These are phyloP conservation scores for Venturia asperata DNA, from an alignment of 2,329 filamentous ascomycete genomes.

Conservation along the genomic window DNA sequence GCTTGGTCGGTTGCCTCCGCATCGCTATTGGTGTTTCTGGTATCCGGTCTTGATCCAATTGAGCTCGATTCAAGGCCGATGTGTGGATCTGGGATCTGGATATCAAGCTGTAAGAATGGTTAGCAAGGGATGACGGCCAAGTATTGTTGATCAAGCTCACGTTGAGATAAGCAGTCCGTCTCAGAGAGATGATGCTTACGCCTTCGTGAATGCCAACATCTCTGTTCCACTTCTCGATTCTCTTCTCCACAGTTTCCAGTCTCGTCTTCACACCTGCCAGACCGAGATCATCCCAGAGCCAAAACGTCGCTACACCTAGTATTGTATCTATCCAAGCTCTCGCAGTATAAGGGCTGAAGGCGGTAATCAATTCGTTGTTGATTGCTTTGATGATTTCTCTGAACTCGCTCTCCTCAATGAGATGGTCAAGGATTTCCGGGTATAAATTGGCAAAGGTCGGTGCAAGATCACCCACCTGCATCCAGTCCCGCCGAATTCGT, in stretches of 20 bases:
- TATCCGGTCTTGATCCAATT: neutral
- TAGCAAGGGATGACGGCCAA: slow-evolving; percentile 1
- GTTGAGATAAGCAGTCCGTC: slow-evolving; percentile 81
- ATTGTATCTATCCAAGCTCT: slow-evolving; percentile 74
- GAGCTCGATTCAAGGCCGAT: slow-evolving; percentile 38
- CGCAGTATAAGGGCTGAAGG: slow-evolving; percentile 70
- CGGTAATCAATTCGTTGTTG: slow-evolving; percentile 67
- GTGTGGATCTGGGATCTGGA: slow-evolving; percentile 73
- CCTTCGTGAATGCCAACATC: slow-evolving; percentile 52
- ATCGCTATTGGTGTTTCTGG: slow-evolving; percentile 6
- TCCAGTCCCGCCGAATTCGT: slow-evolving; percentile 84
- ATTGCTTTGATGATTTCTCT: slow-evolving; percentile 72
- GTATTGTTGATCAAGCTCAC: slow-evolving; percentile 40
- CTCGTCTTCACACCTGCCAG: slow-evolving; percentile 67
- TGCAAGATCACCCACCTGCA: slow-evolving; percentile 79
- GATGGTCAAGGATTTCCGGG: slow-evolving; percentile 86
- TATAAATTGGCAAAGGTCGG: slow-evolving; percentile 94
- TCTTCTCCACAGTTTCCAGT: slow-evolving; percentile 63
- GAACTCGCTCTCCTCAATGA: slow-evolving; percentile 80
- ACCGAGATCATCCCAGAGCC: slow-evolving; percentile 90
- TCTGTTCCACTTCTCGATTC: slow-evolving; percentile 81
- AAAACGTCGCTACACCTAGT: slow-evolving; percentile 77
- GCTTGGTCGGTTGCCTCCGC: neutral
- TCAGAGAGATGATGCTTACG: slow-evolving; percentile 69
- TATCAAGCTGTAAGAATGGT: slow-evolving; percentile 54